Conservation (phyloP, 371 early-diverging fungal species). For the Mucor ambiguus region DNA sequence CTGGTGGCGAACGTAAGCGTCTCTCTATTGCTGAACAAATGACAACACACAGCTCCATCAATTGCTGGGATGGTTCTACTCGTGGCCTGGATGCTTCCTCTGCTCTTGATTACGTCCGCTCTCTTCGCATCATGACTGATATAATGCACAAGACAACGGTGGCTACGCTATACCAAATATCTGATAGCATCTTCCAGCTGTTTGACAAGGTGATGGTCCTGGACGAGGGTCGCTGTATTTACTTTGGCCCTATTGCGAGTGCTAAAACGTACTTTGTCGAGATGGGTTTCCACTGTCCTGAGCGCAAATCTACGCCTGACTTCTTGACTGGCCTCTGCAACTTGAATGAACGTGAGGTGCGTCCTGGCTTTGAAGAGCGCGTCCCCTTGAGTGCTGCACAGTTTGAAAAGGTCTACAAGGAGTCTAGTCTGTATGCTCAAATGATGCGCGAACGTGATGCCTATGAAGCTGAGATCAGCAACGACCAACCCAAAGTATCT, state of each 20-base stretch:
- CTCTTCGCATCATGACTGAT: slow-evolving; percentile 69
- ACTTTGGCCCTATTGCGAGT: slow-evolving; percentile 71
- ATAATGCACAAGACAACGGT: slow-evolving; percentile 62
- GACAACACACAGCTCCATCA: slow-evolving; percentile 72
- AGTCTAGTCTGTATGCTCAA: slow-evolving; percentile 32
- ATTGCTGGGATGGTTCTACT: slow-evolving; percentile 88
- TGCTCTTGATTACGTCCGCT: slow-evolving; percentile 78
- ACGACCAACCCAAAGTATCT: slow-evolving; percentile 34
- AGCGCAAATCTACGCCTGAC: slow-evolving; percentile 76
- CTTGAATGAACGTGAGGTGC: slow-evolving; percentile 60
- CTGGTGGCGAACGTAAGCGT: slow-evolving; percentile 90
- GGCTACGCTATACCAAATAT: slow-evolving; percentile 63
- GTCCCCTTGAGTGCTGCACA: slow-evolving; percentile 51
- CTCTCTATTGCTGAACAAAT: slow-evolving; percentile 61
- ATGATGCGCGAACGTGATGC: slow-evolving; percentile 34
- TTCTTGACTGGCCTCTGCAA: slow-evolving; percentile 73
- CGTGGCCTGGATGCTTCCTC: slow-evolving; percentile 91
- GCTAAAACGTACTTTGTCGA: slow-evolving; percentile 63
- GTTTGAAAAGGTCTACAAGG: slow-evolving; percentile 45
- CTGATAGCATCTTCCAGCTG: slow-evolving; percentile 71
- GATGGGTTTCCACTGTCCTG: slow-evolving; percentile 69
- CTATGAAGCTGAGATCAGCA: slow-evolving; percentile 39
- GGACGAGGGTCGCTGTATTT: slow-evolving; percentile 74
- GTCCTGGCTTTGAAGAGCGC: slow-evolving; percentile 47
- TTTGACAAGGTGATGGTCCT: slow-evolving; percentile 79